Base-by-base conservation (phyloP, 2,329 filamentous ascomycete species). In the Teratosphaeria gauchensis region DNA sequence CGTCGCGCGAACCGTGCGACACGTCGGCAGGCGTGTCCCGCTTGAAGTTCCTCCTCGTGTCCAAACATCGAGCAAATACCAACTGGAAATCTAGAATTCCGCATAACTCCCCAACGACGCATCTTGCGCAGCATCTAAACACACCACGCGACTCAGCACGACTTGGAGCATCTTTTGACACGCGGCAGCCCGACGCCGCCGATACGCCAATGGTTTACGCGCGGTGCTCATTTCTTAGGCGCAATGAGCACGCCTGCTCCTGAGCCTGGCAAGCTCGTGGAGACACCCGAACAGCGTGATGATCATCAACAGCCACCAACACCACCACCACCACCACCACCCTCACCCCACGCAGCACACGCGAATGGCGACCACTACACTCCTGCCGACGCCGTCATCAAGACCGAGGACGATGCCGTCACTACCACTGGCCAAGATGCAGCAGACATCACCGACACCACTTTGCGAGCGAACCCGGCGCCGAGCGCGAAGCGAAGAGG, bases 71-170 rank as follows among this genome's bases (percentile, higher is more conserved):
- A 21, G 42, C 42, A 31, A 54, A 54, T 35, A 24, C 30, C 52
- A 14, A 35, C 52, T 31, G 32, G 1, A 28, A 28, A 16, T 53
- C 59, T 12, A 51, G 48, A 53, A n/a, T 60, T 19, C 9, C 59
- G 60, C 59, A 66, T 68, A 72, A 64, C 68, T 63, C 65, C 56
- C 63, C 62, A 60, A 58, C 66, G 58, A 63, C 62, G 59, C 38
- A 61, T 62, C 66, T 63, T 65, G 72, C 58, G 65, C 58, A 53
- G 59, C 64, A 64, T 75, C 64, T 60, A 69, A 73, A 54, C 62
- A 59, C 69, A 58, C 59, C 67, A 73, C 62, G 62, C 33, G 53
- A 60, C 35, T 62, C 63, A 55, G 33, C 58, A 31, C 7, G 57
- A 32, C 42, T 21, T 21, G n/a, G 16, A 48, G 16, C 31, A 38